phyloP scores from a whole-genome alignment of 768 basidiomycete genomes.

The Auricularia sp. region DNA sequence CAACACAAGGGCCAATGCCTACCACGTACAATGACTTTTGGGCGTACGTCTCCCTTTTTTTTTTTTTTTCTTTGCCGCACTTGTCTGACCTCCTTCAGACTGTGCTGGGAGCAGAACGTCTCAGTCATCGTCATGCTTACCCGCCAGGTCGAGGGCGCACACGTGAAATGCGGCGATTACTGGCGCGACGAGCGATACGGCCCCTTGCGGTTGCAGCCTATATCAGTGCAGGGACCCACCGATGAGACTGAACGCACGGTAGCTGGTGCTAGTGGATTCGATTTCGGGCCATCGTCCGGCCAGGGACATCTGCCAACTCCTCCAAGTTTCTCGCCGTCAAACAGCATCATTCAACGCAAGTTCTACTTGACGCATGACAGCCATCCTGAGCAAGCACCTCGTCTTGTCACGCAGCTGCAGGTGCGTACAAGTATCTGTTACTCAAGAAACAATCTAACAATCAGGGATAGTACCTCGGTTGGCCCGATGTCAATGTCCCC shows the following conservation, averaged over 20 bases:
- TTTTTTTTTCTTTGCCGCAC: background rate
- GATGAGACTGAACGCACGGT: constrained; percentile 23
- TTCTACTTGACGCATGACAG: constrained; percentile 59
- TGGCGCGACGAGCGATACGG: constrained; percentile 64
- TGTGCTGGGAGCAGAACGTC: constrained; percentile 91
- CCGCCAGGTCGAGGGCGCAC: constrained; percentile 77
- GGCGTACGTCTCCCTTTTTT: constrained; percentile 62
- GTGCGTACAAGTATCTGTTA: background rate
- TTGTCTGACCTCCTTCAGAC: constrained; percentile 28
- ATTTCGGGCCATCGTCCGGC: constrained; percentile 18
- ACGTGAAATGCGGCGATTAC: constrained; percentile 86
- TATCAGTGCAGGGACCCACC: constrained; percentile 35
- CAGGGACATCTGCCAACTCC: background rate
- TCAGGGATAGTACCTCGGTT: constrained; percentile 55
- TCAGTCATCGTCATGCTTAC: constrained; percentile 97
- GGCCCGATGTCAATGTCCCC: constrained; percentile 97
- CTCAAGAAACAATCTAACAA: background rate
- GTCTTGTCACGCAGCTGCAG: constrained; percentile 78
- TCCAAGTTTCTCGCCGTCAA: background rate
- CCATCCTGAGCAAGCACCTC: constrained; percentile 48
- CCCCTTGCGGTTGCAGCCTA: constrained; percentile 49
- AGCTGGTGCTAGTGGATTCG: constrained; percentile 31
- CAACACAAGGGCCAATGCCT: constrained; percentile 89
- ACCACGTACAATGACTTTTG: constrained; percentile 90
- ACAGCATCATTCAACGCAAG: constrained; percentile 27